Evolutionary conservation across 2,329 filamentous ascomycete species (phyloP).

Genomic region (Thyridium curvatum): DNA sequence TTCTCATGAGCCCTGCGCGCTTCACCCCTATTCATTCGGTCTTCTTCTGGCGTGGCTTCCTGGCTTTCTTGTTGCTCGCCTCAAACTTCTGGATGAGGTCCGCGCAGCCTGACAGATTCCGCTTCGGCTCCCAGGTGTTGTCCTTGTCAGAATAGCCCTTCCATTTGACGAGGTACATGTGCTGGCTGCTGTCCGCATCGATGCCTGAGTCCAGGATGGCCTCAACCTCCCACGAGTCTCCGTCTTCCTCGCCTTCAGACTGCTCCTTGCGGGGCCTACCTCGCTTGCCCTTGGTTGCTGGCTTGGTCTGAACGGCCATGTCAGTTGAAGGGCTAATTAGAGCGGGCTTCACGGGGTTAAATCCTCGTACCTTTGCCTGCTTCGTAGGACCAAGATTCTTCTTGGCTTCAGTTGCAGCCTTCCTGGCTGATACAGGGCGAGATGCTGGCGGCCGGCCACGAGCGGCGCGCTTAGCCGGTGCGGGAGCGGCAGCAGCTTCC

Average conservation of each 20-base stretch:
- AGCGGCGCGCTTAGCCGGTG: neutral
- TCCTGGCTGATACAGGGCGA: neutral
- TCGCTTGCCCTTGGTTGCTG: conserved; percentile 1
- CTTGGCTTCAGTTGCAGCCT: conserved; percentile 2
- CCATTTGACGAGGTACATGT: conserved; percentile 48
- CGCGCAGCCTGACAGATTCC: conserved; percentile 32
- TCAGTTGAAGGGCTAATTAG: neutral
- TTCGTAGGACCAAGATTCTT: neutral
- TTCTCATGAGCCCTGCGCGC: neutral
- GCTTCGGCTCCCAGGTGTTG: conserved; percentile 49
- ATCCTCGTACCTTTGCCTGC: neutral
- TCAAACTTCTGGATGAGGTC: conserved; percentile 30
- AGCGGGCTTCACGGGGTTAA: neutral
- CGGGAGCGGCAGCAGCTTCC: conserved; percentile 4
- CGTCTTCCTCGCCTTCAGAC: conserved; percentile 5
- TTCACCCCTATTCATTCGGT: neutral
- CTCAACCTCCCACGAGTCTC: conserved; percentile 40
- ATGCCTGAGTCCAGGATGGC: conserved; percentile 33
- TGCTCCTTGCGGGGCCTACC: conserved; percentile 9
- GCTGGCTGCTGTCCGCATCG: conserved; percentile 26
- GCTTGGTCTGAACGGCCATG: neutral
- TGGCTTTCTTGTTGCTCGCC: conserved; percentile 12
- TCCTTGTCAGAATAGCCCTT: conserved; percentile 33
- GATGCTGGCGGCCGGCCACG: neutral
- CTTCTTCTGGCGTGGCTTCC: conserved; percentile 2